Evolutionary conservation across 2,329 filamentous ascomycete species (phyloP).

Genomic region (Celoporthe dispersa): DNA sequence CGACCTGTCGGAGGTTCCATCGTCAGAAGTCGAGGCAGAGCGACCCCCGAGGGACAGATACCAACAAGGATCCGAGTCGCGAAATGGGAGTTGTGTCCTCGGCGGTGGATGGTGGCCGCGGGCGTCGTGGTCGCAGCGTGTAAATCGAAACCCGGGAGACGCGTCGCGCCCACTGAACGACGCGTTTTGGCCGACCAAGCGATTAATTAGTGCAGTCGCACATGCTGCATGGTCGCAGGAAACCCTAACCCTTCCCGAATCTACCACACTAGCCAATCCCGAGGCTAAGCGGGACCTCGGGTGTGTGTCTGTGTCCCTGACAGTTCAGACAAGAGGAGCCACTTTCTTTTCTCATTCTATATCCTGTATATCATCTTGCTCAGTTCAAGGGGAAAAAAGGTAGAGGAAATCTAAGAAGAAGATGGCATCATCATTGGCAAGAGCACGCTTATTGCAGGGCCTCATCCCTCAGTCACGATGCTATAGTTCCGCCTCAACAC

Average conservation of each 20-base stretch:
- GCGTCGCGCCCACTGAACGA: constrained; percentile 22
- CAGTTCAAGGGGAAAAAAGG: no score
- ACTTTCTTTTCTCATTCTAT: not conserved
- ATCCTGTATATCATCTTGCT: not conserved
- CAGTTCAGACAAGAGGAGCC: not conserved
- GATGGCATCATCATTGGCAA: constrained; percentile 48
- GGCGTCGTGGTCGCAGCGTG: constrained; percentile 10
- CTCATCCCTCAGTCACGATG: constrained; percentile 51
- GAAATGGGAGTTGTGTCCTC: constrained; percentile 4
- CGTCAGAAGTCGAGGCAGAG: constrained; percentile 13
- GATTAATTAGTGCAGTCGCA: not conserved
- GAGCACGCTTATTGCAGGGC: constrained; percentile 43
- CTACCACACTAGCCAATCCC: not conserved
- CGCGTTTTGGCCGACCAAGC: constrained; percentile 17
- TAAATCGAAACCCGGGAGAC: constrained; percentile 28
- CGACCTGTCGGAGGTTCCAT: constrained; percentile 26
- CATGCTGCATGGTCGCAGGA: no score
- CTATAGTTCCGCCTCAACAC: constrained; percentile 75
- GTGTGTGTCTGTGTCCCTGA: not conserved
- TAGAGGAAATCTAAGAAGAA: constrained; percentile 21
- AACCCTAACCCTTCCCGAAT: constrained; percentile 8
- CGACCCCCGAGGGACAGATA: not conserved
- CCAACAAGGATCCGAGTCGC: constrained; percentile 6
- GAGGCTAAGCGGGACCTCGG: constrained; percentile 25
- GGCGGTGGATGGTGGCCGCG: constrained; percentile 6